Percentiles rank a stretch among this genome's conserved stretches.
phyloP scores from a whole-genome alignment of 2,329 filamentous ascomycete genomes.

The Corinectria fuckeliana region DNA sequence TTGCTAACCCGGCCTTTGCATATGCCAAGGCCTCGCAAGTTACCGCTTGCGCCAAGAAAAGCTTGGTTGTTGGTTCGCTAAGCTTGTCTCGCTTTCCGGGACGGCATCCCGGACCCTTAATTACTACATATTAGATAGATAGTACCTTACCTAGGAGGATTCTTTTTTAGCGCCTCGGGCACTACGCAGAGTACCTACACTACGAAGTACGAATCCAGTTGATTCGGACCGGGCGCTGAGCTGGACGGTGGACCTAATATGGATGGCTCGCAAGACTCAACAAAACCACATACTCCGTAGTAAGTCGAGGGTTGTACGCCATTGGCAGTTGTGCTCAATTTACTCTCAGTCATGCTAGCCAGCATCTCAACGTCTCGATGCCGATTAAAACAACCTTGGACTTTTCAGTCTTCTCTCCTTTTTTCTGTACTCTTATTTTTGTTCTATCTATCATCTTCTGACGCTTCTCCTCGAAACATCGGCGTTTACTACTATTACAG shows the following conservation, averaged over 20 bases:
- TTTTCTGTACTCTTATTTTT: not conserved
- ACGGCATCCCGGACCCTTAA: slow-evolving; percentile 15
- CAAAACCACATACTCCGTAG: no score
- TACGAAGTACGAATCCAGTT: no score
- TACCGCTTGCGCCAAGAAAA: slow-evolving; percentile 40
- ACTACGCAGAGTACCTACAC: not conserved
- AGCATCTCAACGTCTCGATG: not conserved
- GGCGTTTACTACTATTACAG: slow-evolving; percentile 4
- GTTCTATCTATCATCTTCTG: slow-evolving; percentile 1
- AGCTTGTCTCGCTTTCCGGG: slow-evolving; percentile 32
- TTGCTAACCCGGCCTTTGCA: slow-evolving; percentile 25
- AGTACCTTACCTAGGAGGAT: not conserved
- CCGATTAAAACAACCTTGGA: not conserved
- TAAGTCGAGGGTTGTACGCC: no score
- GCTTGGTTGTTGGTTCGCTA: slow-evolving; percentile 37
- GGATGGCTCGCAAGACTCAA: no score
- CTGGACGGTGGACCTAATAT: not conserved
- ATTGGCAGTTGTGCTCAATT: not conserved
- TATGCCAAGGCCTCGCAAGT: slow-evolving; percentile 33
- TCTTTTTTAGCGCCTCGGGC: not conserved
- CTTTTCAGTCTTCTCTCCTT: not conserved
- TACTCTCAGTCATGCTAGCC: not conserved
- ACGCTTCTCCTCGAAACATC: not conserved
- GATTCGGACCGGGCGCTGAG: no score
- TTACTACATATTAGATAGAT: no score